phyloP scores from a whole-genome alignment of 2,329 filamentous ascomycete species.

The Fusarium keratoplasticum region DNA sequence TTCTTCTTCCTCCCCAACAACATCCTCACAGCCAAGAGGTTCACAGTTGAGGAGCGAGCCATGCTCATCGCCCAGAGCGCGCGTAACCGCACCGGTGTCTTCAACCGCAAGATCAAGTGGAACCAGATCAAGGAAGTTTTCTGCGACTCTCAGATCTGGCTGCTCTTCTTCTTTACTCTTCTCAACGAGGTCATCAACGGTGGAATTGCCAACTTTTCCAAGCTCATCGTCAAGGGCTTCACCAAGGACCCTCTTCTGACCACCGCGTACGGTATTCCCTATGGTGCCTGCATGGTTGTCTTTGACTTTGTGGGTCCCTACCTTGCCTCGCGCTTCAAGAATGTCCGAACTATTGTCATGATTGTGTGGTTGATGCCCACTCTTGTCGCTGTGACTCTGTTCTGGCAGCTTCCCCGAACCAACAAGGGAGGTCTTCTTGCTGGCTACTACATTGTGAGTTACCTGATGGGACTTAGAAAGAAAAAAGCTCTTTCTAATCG shows the following conservation, averaged over 20 bases:
- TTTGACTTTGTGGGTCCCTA: slow-evolving; percentile 65
- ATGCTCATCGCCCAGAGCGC: slow-evolving; percentile 73
- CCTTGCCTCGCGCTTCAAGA: slow-evolving; percentile 62
- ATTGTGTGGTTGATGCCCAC: slow-evolving; percentile 63
- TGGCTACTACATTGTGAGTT: slow-evolving; percentile 61
- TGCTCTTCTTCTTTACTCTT: slow-evolving; percentile 65
- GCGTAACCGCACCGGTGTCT: slow-evolving; percentile 59
- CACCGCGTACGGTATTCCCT: slow-evolving; percentile 65
- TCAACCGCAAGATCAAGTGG: slow-evolving; percentile 62
- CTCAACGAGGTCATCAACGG: slow-evolving; percentile 66
- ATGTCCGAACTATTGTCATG: slow-evolving; percentile 65
- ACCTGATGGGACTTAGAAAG: too few species aligned
- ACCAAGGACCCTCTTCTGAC: slow-evolving; percentile 52
- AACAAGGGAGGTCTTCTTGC: slow-evolving; percentile 61
- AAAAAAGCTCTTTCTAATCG: too few species aligned
- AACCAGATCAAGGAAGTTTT: slow-evolving; percentile 62
- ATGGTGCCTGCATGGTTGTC: slow-evolving; percentile 65
- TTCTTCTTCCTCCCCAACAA: slow-evolving; percentile 60
- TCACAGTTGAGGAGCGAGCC: slow-evolving; percentile 41
- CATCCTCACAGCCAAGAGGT: slow-evolving; percentile 51
- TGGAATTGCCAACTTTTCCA: slow-evolving; percentile 67
- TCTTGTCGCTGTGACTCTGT: slow-evolving; percentile 58
- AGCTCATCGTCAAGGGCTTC: slow-evolving; percentile 64
- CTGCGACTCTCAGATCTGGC: slow-evolving; percentile 62
- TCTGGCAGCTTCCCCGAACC: slow-evolving; percentile 60